Conservation (phyloP, 2,329 filamentous ascomycete species). For the Zarea fungicola region DNA sequence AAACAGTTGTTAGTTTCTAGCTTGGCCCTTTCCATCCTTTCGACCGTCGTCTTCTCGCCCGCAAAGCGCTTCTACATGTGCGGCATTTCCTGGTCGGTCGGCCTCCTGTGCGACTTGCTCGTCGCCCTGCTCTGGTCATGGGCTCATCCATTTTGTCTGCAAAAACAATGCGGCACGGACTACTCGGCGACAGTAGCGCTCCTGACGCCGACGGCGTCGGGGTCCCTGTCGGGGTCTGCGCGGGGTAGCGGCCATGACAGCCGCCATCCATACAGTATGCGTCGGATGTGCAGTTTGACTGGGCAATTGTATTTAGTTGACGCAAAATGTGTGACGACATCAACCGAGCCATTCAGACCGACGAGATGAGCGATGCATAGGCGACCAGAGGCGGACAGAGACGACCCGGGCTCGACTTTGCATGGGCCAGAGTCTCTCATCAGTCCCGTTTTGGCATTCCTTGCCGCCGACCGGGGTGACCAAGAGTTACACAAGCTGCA, state of each 20-base stretch:
- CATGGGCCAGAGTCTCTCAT: conserved; percentile 14
- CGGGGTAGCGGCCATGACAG: background rate
- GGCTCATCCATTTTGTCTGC: conserved; percentile 13
- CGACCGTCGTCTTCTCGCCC: conserved; percentile 23
- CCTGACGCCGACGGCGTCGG: conserved; percentile 1
- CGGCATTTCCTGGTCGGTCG: conserved; percentile 20
- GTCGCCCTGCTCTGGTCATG: conserved; percentile 25
- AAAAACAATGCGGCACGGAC: background rate
- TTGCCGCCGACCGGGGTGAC: conserved; percentile 17
- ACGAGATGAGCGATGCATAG: background rate
- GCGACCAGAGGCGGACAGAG: background rate
- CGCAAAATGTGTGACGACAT: too few relatives aligned
- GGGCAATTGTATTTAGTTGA: too few relatives aligned
- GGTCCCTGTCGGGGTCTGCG: conserved; percentile 2
- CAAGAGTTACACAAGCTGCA: background rate
- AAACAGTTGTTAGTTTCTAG: conserved; percentile 25
- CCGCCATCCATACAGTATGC: background rate
- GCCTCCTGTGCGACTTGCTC: conserved; percentile 24
- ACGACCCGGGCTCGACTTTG: conserved; percentile 14
- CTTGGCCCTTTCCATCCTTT: conserved; percentile 25
- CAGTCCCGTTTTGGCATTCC: conserved; percentile 30
- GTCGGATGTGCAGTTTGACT: too few relatives aligned
- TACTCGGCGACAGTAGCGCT: background rate
- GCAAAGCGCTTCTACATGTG: conserved; percentile 19
- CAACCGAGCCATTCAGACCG: background rate